phyloP scores from a whole-genome alignment of 2,329 filamentous ascomycete genomes.

The Colletotrichum karsti region DNA sequence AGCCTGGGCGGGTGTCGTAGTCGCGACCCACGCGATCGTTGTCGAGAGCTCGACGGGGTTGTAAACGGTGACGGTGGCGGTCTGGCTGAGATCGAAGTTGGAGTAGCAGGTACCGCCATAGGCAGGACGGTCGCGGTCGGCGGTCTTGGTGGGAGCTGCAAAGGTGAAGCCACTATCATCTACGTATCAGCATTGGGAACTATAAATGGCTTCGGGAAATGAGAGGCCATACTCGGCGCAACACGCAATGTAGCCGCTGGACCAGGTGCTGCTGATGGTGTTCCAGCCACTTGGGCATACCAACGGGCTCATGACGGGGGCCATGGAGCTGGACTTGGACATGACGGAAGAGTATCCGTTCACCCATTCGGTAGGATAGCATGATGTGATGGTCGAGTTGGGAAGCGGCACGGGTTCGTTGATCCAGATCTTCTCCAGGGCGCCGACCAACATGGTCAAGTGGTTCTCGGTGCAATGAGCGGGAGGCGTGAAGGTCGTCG shows the following conservation, averaged over 20 bases:
- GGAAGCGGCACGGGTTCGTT: constrained; percentile 23
- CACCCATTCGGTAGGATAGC: constrained; percentile 22
- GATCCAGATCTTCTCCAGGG: constrained; percentile 27
- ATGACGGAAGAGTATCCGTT: constrained; percentile 16
- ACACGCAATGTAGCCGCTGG: constrained; percentile 22
- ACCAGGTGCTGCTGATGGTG: constrained; percentile 22
- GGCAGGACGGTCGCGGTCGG: constrained; percentile 17
- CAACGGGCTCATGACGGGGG: constrained; percentile 20
- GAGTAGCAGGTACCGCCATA: constrained; percentile 26
- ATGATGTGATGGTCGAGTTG: constrained; percentile 19
- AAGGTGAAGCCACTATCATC: constrained; percentile 18
- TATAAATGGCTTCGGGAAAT: too few relatives aligned
- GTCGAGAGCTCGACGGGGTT: constrained; percentile 18
- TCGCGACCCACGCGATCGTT: constrained; percentile 17
- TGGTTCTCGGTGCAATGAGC: constrained; percentile 20
- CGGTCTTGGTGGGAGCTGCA: constrained; percentile 3
- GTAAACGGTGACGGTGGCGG: constrained; percentile 26
- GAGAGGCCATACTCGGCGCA: constrained; percentile 14
- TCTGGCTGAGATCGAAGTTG: constrained; percentile 21
- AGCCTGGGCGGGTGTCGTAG: constrained; percentile 23
- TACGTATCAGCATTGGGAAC: neutral
- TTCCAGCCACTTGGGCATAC: constrained; percentile 24
- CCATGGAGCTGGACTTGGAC: constrained; percentile 22
- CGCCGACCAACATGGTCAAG: constrained; percentile 26
- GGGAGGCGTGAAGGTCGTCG: constrained; percentile 23